Base-by-base conservation (phyloP, 2,329 filamentous ascomycete species). In the Exophiala sp. region DNA sequence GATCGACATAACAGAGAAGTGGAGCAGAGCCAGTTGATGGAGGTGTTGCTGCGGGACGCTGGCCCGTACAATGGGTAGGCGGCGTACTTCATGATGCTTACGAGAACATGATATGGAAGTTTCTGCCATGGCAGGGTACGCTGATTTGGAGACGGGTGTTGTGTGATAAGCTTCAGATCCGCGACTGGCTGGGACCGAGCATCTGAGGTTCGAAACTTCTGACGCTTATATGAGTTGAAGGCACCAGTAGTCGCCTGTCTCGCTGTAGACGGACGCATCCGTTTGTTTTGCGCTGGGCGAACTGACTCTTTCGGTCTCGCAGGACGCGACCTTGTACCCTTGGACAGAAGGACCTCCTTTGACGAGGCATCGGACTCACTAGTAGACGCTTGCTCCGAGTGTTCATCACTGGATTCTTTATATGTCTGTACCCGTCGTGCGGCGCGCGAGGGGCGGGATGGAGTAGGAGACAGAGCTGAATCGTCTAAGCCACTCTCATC, bases 71-170 rank as follows among this genome's bases (percentile, higher is more conserved):
- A 68, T 2, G 81, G 78, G 43, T 74, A 68, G 2, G 83, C 80
- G 9, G 86, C 82, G 64, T 80, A 81, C 40, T 78, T 69, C 62
- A 94, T 88, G 32, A 93, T 80, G 47, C 81, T 76, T 19, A 81
- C 70, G 57, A 89, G 80, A 13, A 88, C 75, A 39, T 82, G 76
- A 59, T 88, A 86, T 1, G 84, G 81, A 18, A 88, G 73, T 18
- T 72, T 74, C 50, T 74, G 70, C 79, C 79, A 86, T 32, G 75
- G 68, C 11, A 78, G 78, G 41, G 79, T 75, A 8, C 39, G 42
- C 22, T 29, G 35, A 23, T 43, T 50, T 16, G 35, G 27, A 21
- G 38, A 29, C 3, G 32, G 30, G 7, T 29, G 34, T 16, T 23
- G 21, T 3, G 39, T 34, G 23, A 27, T 45, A 11, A 21, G 21